Base-by-base conservation (phyloP, 352 stramenopile species). In the Globisporangium okanoganense region DNA sequence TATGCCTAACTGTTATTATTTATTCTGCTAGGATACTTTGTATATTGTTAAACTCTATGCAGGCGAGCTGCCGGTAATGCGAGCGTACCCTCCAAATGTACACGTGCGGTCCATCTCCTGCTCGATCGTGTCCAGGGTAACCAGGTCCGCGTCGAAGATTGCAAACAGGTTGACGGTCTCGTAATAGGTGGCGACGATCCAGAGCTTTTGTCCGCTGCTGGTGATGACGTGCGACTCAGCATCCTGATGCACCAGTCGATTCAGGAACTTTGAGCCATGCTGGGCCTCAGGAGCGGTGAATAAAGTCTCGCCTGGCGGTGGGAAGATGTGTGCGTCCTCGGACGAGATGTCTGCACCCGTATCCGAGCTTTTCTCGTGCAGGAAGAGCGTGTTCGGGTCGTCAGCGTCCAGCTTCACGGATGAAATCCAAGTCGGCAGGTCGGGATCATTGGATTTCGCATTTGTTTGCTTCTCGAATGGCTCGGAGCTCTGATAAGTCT, bases 151-250 rank as follows among this genome's bases (percentile, higher is more conserved):
- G 36, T 85, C 72, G 47, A 79, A 62, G 20, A 85, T 55, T 8
- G 62, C 76, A 59, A 84, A 78, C 18, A 74, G 35, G 43, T 74
- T 69, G 10, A 76, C 66, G 13, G 71, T 69, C 47, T 85, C 73
- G 33, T 81, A 88, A 53, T 70, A 75, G 41, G 58, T 82, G 4
- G 56, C 65, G n/a, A 85, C 61, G 20, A 88, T 61, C 66, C 78
- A 85, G 35, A 81, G 59, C 1, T 59, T 22, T 33, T 70, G 65
- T 5, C 61, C 64, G 13, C 12, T 29, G 8, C 27, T 35, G 29
- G 61, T 20, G 9, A 70, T 52, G 2, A 72, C 29, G 54, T 74
- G 25, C 18, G 58, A 64, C 50, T 83, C 69, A 1, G 67, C 72
- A 48, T 75, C 73, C 60, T 87, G 75, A 20, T 75, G 72, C 13